These are phyloP conservation scores for Arthrobotrys megalospora DNA, from an alignment of 2,329 filamentous ascomycete species.

Conservation along the genomic window DNA sequence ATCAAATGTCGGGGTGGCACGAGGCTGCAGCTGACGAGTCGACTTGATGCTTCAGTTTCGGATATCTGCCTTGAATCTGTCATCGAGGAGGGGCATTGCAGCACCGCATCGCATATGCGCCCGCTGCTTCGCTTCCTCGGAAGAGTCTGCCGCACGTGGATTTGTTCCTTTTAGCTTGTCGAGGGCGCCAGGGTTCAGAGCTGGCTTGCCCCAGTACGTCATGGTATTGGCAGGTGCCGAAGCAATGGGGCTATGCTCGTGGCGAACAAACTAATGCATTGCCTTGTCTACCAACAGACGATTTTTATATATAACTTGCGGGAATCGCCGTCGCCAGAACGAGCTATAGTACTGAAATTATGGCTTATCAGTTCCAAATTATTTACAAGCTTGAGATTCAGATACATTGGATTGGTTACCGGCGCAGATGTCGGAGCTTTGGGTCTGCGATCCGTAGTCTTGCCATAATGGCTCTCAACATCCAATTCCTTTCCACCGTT, in stretches of 20 bases:
- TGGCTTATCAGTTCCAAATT: too few relatives aligned
- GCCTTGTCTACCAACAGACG: too few relatives aligned
- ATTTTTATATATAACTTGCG: too few relatives aligned
- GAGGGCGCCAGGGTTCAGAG: not conserved
- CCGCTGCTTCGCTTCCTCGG: slow-evolving; percentile 44
- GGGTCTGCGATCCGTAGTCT: not conserved
- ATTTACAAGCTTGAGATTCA: too few relatives aligned
- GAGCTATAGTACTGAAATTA: too few relatives aligned
- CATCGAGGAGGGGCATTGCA: slow-evolving; percentile 22
- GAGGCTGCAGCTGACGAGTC: slow-evolving; percentile 21
- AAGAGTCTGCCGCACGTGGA: slow-evolving; percentile 49
- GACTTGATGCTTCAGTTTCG: too few relatives aligned
- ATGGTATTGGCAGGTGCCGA: slow-evolving; percentile 5
- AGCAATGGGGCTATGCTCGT: slow-evolving; percentile 16
- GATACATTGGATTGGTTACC: not conserved
- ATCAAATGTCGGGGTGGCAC: slow-evolving; percentile 18
- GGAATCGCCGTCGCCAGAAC: too few relatives aligned
- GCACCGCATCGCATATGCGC: slow-evolving; percentile 11
- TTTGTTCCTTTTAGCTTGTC: slow-evolving; percentile 9
- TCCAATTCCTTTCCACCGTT: not conserved
- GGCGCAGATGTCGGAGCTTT: not conserved
- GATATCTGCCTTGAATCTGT: slow-evolving; percentile 11
- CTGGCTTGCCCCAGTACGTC: slow-evolving; percentile 21
- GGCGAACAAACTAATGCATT: not conserved
- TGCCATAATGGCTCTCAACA: not conserved